These are phyloP conservation scores for Suillus brevipes DNA, from an alignment of 768 basidiomycete genomes.

Conservation along the genomic window DNA sequence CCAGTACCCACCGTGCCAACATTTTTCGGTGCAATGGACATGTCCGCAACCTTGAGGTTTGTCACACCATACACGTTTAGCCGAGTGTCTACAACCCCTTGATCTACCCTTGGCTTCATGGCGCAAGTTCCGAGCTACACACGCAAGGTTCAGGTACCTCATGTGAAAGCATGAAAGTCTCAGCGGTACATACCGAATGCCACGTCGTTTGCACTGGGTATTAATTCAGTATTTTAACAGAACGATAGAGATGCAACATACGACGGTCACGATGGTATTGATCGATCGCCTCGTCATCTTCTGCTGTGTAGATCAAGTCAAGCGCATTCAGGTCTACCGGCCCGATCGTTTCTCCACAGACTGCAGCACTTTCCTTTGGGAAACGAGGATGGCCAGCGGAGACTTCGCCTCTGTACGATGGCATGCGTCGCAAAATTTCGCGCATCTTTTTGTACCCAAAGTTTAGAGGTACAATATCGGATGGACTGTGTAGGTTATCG, in stretches of 20 bases:
- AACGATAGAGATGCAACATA: constrained; percentile 11
- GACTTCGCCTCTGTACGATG: constrained; percentile 37
- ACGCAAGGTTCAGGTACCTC: constrained; percentile 21
- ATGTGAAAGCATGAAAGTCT: background rate
- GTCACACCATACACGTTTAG: constrained; percentile 63
- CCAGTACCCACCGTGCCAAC: constrained; percentile 27
- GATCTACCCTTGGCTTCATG: constrained; percentile 58
- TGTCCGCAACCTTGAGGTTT: constrained; percentile 60
- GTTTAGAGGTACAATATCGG: constrained; percentile 27
- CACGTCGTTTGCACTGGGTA: constrained; percentile 42
- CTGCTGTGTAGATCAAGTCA: constrained; percentile 32
- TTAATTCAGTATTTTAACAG: background rate
- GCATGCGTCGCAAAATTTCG: constrained; percentile 41
- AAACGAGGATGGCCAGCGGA: constrained; percentile 18
- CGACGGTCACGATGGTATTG: constrained; percentile 21
- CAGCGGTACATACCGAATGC: constrained; percentile 40
- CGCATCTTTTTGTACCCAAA: constrained; percentile 30
- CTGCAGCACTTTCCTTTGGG: constrained; percentile 28
- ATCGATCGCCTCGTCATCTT: constrained; percentile 39
- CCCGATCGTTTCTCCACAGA: constrained; percentile 16
- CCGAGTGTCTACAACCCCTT: constrained; percentile 60
- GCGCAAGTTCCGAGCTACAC: constrained; percentile 62
- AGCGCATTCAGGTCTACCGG: constrained; percentile 29
- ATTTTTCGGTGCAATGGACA: constrained; percentile 38
- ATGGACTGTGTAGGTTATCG: constrained; percentile 15